Base-by-base conservation (phyloP, 495 filamentous ascomycete genomes). In the Neurospora sublineolata region DNA sequence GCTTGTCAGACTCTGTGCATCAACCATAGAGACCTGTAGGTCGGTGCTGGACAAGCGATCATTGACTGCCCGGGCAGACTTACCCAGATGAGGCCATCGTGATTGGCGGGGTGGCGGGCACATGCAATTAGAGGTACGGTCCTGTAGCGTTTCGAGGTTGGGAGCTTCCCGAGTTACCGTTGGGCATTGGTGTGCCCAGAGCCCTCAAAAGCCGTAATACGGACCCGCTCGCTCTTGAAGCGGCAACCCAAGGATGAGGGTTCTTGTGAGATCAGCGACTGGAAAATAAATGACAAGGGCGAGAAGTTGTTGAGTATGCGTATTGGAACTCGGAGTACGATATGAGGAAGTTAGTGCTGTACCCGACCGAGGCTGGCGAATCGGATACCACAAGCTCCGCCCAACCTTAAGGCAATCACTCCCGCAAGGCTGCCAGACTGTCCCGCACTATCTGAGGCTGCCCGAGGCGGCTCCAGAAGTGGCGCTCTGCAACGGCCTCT, bases 61-160 rank as follows among this genome's bases (percentile, higher is more conserved):
- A 41, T 10, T 23, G 16, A 16, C 16, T 64, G 52, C 30, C 33
- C 27, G 23, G 12, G 12, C 27, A 2, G 52, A 74, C 77, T 68
- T 71, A 79, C 79, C 75, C 77, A 69, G 79, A 80, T 75, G 79
- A 80, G 74, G 79, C 76, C 79, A 80, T 80, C 71, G 71, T 77
- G 76, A 74, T 75, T 68, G 70, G 38, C 72, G 37, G 67, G 18
- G 64, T 41, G 20, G 38, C 69, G 69, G 40, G 73, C 68, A 67
- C 75, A 77, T 76, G 71, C 27, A 64, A 18, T 36, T 16, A 64
- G 33, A 36, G 27, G 52, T 64, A 14, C 14, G 14, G 52, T 36
- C 14, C 27, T 18, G 52, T 64, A 33, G 14, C 23, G 52, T 33
- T 64, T 52, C 23, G 27, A 64, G 27, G 52, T 64, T 36, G 52